A percentile compares a stretch with the other conserved stretches of the same genome.
phyloP scores from a whole-genome alignment of 768 basidiomycete species.

The Zangia roseola region DNA sequence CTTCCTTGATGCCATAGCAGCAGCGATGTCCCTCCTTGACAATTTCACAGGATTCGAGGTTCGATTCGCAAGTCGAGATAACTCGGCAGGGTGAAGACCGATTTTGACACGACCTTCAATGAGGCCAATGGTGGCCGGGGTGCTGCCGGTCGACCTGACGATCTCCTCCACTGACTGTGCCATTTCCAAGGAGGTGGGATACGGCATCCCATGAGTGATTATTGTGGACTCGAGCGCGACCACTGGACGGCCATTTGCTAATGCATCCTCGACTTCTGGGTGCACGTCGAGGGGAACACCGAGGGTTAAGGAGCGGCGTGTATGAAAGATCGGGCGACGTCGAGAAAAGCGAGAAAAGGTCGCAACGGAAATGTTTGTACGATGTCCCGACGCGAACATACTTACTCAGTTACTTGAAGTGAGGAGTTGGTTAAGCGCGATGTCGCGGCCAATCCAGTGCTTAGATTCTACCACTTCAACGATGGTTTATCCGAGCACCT shows the following conservation, averaged over 20 bases:
- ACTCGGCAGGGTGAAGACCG: conserved; percentile 64
- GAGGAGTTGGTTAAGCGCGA: background rate
- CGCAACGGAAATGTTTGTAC: background rate
- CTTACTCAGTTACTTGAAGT: too few relatives aligned
- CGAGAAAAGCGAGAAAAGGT: conserved; percentile 5
- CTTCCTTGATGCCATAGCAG: conserved; percentile 62
- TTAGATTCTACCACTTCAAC: background rate
- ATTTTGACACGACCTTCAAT: conserved; percentile 84
- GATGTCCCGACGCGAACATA: conserved; percentile 17
- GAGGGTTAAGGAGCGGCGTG: conserved; percentile 1
- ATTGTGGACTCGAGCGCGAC: conserved; percentile 93
- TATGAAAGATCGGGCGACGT: conserved; percentile 3
- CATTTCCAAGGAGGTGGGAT: conserved; percentile 71
- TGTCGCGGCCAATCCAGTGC: too few relatives aligned
- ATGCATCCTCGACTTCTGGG: conserved; percentile 82
- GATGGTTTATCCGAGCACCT: conserved; percentile 28
- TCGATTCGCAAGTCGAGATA: conserved; percentile 65
- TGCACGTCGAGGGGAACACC: conserved; percentile 59
- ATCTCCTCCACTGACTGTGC: conserved; percentile 70
- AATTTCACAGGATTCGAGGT: conserved; percentile 54
- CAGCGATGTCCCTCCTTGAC: conserved; percentile 77
- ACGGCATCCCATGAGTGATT: conserved; percentile 90
- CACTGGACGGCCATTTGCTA: conserved; percentile 60
- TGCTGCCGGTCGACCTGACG: conserved; percentile 70
- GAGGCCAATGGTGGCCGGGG: conserved; percentile 90